Conservation (phyloP, 2,329 filamentous ascomycete genomes). For the Aspergillus oerlinghausenensis region DNA sequence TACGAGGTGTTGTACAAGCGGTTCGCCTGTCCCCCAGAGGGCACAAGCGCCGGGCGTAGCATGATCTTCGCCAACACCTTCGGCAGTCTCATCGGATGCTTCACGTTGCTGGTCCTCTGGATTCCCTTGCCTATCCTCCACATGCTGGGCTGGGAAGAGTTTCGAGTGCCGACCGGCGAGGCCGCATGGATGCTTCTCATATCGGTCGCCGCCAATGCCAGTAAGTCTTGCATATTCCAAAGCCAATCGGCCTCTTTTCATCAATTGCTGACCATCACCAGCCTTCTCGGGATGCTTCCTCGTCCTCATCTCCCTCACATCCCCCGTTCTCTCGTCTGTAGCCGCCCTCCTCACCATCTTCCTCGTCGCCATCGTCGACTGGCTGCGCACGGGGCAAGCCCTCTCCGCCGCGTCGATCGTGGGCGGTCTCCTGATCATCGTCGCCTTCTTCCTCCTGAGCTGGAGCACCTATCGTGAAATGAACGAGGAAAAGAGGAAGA, state of each 20-base stretch:
- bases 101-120: slow-evolving; percentile 86
- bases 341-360: slow-evolving; percentile 95
- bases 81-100: slow-evolving; percentile 77
- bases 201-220: slow-evolving; percentile 80
- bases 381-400: slow-evolving; percentile 73
- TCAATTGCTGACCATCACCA: slow-evolving; percentile 13
- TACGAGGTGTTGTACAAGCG: slow-evolving; percentile 98
- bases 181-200: slow-evolving; percentile 76
- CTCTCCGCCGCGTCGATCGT: slow-evolving; percentile 69
- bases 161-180: slow-evolving; percentile 72
- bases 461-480: slow-evolving; percentile 94
- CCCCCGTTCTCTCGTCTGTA: slow-evolving; percentile 85
- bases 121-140: slow-evolving; percentile 84
- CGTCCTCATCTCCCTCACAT: slow-evolving; percentile 86
- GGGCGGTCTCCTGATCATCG: slow-evolving; percentile 83
- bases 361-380: slow-evolving; percentile 88
- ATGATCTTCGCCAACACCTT: slow-evolving; percentile 96
- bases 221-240: slow-evolving; percentile 37
- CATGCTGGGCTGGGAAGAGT: slow-evolving; percentile 70
- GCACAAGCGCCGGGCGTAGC: slow-evolving; percentile 75
- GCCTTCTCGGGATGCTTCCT: slow-evolving; percentile 89
- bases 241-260: background rate
- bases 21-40: slow-evolving; percentile 87
- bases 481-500: slow-evolving; percentile 71
- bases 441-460: slow-evolving; percentile 78